Evolutionary conservation across 768 basidiomycete genomes (phyloP), one percentile per base, ranked within the genome.

Genomic region (Exsudoporus frostii): DNA sequence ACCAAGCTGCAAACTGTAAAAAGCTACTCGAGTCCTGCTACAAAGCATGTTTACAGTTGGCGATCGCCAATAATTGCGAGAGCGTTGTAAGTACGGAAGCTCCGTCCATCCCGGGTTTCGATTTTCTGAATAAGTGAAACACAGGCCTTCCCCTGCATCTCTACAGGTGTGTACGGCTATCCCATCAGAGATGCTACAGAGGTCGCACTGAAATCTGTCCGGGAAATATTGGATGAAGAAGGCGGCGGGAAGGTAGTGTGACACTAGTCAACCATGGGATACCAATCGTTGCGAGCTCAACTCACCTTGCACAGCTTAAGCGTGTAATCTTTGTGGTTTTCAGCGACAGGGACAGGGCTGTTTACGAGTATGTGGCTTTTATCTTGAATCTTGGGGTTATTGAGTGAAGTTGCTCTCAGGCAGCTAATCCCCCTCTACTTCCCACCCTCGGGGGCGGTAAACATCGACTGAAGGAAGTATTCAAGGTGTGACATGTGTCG

Each of bases 61-160:
- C 88, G 0, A 71, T 78, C 1, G 74, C 83, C 50, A 80, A 85
- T 51, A 71, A 71, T n/a, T 70, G 86, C 43, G 79, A 78, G 59
- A 82, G 85, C 60, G 74, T 92, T 34, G 90, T 91, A 48, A 62
- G 69, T 29, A 32, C 46, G n/a, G 11, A 40, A 20, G 25, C 10
- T 30, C 30, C 7, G 38, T 10, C 11, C 14, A 5, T 32, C 3
- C 29, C 2, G 14, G 29, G 29, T 2, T 25, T 25, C 2, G 11
- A n/a, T n/a, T n/a, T n/a, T n/a, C n/a, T 46, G 32, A 43, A 27
- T 34, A 10, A 6, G 47, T 27, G 33, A 20, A 45, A 24, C 32
- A 25, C 45, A 92, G 91, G 89, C 89, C 4, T 91, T 92, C 59
- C 86, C 86, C 6, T 85, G 82, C 6, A 82, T 93, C 46, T 92